Conservation (phyloP, 2,329 filamentous ascomycete species). For the Neonectria hederae region DNA sequence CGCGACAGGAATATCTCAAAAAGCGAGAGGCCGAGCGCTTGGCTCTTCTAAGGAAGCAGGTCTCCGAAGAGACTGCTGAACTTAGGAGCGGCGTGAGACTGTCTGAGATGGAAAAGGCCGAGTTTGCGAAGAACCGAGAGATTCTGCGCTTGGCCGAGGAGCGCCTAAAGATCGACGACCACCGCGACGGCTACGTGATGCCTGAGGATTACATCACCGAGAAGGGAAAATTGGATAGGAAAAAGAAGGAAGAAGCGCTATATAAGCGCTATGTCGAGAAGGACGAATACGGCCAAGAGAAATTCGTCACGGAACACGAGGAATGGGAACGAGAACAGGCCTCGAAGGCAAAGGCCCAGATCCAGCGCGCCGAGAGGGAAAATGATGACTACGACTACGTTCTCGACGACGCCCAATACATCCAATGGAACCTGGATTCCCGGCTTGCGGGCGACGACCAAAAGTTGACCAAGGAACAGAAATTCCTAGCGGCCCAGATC, state of each 20-base stretch:
- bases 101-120: constrained; percentile 81
- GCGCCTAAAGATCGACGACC: constrained; percentile 86
- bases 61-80: constrained; percentile 87
- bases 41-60: constrained; percentile 87
- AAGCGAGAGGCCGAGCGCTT: constrained; percentile 90
- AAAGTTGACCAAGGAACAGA: constrained; percentile 79
- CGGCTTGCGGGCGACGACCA: constrained; percentile 77
- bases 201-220: constrained; percentile 96
- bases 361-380: constrained; percentile 76
- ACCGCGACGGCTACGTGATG: constrained; percentile 90
- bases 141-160: constrained; percentile 84
- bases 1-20: constrained; percentile 90
- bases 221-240: constrained; percentile 87
- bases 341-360: constrained; percentile 87
- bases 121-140: constrained; percentile 90
- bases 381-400: constrained; percentile 93
- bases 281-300: constrained; percentile 87
- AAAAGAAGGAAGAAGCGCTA: constrained; percentile 87
- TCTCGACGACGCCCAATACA: constrained; percentile 87
- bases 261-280: constrained; percentile 91
- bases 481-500: constrained; percentile 80
- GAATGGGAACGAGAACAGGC: constrained; percentile 95
- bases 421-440: constrained; percentile 83
- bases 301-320: constrained; percentile 91
- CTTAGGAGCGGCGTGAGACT: constrained; percentile 78